Evolutionary conservation across 73 alveolate genomes (phyloP).

Genomic region (Urostyla sp.): DNA sequence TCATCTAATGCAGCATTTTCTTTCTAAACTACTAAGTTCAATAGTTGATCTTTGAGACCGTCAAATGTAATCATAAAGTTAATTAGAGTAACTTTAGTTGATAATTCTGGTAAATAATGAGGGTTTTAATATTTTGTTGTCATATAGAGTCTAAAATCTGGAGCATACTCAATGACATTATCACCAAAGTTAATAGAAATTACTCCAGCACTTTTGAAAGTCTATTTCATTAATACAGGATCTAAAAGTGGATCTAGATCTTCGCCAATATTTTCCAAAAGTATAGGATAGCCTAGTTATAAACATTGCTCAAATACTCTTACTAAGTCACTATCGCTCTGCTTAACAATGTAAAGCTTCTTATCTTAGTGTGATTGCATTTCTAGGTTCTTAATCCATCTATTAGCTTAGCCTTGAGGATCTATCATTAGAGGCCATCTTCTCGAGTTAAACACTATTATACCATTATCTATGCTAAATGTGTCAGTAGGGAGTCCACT

Average conservation of each 20-base stretch:
- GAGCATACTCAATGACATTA: slow-evolving; percentile 86
- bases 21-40: slow-evolving; percentile 97
- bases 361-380: slow-evolving; percentile 46
- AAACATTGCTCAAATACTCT: slow-evolving; percentile 84
- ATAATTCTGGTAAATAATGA: slow-evolving; percentile 96
- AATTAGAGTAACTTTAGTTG: slow-evolving; percentile 94
- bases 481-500: slow-evolving; percentile 92
- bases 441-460: slow-evolving; percentile 81
- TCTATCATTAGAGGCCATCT: slow-evolving; percentile 95
- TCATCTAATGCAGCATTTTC: slow-evolving; percentile 99
- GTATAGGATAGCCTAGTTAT: slow-evolving; percentile 89
- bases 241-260: slow-evolving; percentile 96
- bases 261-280: slow-evolving; percentile 96
- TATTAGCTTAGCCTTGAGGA: slow-evolving; percentile 91
- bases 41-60: slow-evolving; percentile 96
- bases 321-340: slow-evolving; percentile 83
- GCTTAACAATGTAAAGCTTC: slow-evolving; percentile 67
- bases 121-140: slow-evolving; percentile 96
- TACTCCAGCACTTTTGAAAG: slow-evolving; percentile 88
- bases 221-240: slow-evolving; percentile 91
- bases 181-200: slow-evolving; percentile 92
- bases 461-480: slow-evolving; percentile 91
- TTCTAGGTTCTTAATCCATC: slow-evolving; percentile 89
- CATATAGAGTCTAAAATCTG: slow-evolving; percentile 90
- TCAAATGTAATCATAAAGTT: slow-evolving; percentile 98